Conservation (phyloP, 768 basidiomycete species). For the Suillus paluster region DNA sequence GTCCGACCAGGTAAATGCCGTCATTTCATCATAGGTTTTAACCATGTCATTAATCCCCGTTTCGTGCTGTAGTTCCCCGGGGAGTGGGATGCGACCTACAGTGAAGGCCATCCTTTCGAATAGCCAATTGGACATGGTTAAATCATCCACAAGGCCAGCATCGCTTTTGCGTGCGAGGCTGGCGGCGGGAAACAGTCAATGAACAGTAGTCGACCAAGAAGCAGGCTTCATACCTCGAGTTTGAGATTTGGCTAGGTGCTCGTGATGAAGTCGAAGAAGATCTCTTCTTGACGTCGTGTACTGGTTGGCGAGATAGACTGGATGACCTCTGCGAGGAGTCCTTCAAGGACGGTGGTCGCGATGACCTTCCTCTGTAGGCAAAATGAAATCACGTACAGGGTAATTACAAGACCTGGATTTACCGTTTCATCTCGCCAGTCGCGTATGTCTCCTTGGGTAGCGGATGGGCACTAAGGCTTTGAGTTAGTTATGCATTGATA, state of each 20-base stretch:
- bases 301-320: background rate
- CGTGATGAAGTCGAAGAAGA: background rate
- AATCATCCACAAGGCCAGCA: accelerated
- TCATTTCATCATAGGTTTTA: background rate
- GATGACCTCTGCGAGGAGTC: background rate
- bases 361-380: background rate
- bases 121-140: conserved; percentile 4
- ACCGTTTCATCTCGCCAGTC: background rate
- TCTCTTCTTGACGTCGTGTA: background rate
- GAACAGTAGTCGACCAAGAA: background rate
- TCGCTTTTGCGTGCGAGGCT: background rate
- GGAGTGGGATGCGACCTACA: background rate
- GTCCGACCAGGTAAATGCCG: conserved; percentile 2
- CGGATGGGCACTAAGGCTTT: background rate
- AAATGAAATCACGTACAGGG: background rate
- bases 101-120: conserved; percentile 4
- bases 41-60: background rate
- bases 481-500: background rate
- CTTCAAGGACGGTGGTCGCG: too few relatives aligned
- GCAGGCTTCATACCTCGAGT: background rate
- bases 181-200: background rate
- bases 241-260: background rate
- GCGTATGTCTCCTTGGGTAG: too few relatives aligned
- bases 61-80: background rate
- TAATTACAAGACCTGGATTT: background rate